phyloP scores from a whole-genome alignment of 805 yeast species.

The Saccharomycopsis amapae region DNA sequence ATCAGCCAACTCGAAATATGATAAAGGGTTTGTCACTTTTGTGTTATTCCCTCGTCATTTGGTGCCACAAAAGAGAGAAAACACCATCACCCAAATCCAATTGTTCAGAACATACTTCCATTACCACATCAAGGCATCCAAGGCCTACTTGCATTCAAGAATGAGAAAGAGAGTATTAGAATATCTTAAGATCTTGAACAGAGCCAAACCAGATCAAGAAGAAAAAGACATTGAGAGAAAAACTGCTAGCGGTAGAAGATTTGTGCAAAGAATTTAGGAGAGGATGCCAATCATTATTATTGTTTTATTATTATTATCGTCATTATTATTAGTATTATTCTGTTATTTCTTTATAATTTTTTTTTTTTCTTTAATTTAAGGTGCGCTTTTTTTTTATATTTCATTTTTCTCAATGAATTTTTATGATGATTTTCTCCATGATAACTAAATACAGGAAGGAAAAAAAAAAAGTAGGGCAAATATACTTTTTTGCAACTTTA shows the following conservation, averaged over 20 bases:
- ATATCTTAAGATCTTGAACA: slow-evolving; percentile 87
- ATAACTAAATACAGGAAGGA: no score
- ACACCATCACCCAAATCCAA: slow-evolving; percentile 85
- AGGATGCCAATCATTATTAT: no score
- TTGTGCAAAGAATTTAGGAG: slow-evolving; percentile 15
- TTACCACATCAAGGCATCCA: slow-evolving; percentile 96
- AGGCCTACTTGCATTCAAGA: slow-evolving; percentile 96
- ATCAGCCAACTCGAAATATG: slow-evolving; percentile 30
- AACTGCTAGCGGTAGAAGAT: slow-evolving; percentile 25
- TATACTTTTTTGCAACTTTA: no score
- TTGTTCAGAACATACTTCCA: slow-evolving; percentile 95
- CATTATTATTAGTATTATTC: no score
- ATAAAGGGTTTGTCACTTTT: slow-evolving; percentile 51
- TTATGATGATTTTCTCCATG: no score
- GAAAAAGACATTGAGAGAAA: slow-evolving; percentile 51
- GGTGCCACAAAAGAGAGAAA: slow-evolving; percentile 61
- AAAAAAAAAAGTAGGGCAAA: no score
- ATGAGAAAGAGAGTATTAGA: slow-evolving; percentile 95
- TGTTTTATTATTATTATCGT: no score
- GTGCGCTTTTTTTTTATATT: no score
- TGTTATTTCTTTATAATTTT: no score
- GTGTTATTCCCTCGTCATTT: slow-evolving; percentile 81
- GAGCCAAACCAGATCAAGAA: slow-evolving; percentile 91
- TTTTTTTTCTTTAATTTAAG: no score
- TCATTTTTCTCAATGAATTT: no score